phyloP scores from a whole-genome alignment of 495 filamentous ascomycete species.

The Penicillium chermesinum region DNA sequence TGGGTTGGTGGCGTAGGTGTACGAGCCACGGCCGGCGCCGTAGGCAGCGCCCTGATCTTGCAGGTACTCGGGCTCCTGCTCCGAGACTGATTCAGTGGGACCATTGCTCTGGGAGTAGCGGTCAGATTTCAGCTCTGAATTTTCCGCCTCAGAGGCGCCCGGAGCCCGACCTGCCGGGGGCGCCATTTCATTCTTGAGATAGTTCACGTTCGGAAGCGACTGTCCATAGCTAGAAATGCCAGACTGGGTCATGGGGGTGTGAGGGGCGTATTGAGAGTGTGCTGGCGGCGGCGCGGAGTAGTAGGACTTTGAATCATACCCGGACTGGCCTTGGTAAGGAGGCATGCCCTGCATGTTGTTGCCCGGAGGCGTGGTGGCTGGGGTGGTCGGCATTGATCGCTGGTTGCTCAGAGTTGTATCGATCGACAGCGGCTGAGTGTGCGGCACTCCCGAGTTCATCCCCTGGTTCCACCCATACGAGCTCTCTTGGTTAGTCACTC shows the following conservation, averaged over 20 bases:
- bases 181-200: constrained; percentile 89
- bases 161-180: constrained; percentile 65
- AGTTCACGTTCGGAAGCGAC: constrained; percentile 51
- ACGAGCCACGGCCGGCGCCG: constrained; percentile 62
- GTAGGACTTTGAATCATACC: constrained; percentile 72
- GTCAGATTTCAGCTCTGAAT: constrained; percentile 63
- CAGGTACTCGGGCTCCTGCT: constrained; percentile 78
- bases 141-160: constrained; percentile 51
- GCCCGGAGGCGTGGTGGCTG: constrained; percentile 88
- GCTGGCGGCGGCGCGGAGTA: constrained; percentile 71
- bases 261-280: constrained; percentile 63
- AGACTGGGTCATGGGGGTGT: constrained; percentile 56
- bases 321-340: constrained; percentile 62
- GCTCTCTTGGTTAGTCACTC: constrained; percentile 65
- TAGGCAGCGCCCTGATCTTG: constrained; percentile 62
- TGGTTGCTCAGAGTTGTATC: constrained; percentile 78
- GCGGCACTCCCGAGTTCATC: constrained; percentile 58
- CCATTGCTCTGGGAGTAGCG: constrained; percentile 49
- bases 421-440: constrained; percentile 72
- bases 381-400: constrained; percentile 89
- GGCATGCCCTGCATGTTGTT: constrained; percentile 71
- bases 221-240: constrained; percentile 67
- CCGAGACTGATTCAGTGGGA: constrained; percentile 67
- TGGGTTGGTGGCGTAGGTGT: constrained; percentile 65
- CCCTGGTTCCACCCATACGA: constrained; percentile 72